A percentile compares a stretch with the other conserved stretches of the same genome.
Evolutionary conservation across 495 filamentous ascomycete genomes (phyloP).

Genomic region (Aspergillus conjunctus): DNA sequence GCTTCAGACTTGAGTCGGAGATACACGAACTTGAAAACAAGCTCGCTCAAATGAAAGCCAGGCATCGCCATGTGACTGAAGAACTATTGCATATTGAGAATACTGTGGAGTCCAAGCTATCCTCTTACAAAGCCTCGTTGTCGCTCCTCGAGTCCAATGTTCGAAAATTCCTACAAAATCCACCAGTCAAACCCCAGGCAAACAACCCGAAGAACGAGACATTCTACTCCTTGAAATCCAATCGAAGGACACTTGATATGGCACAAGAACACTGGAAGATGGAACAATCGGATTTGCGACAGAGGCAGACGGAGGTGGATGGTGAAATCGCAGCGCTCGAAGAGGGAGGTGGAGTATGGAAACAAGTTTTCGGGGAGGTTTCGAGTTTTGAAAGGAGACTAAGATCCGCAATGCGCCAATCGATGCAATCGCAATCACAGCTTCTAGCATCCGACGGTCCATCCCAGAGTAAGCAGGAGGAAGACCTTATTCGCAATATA

Average conservation of each 20-base stretch:
- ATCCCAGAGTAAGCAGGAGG: conserved; percentile 22
- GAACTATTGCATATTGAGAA: conserved; percentile 68
- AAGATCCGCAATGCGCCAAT: conserved; percentile 54
- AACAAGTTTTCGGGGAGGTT: conserved; percentile 64
- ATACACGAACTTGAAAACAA: conserved; percentile 65
- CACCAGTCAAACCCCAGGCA: conserved; percentile 50
- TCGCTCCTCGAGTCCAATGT: conserved; percentile 58
- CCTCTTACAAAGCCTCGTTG: conserved; percentile 58
- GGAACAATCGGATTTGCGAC: conserved; percentile 60
- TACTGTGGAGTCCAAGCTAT: conserved; percentile 59
- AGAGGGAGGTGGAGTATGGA: conserved; percentile 81
- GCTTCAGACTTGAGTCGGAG: conserved; percentile 55
- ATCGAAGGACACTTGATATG: conserved; percentile 75
- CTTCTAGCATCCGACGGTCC: conserved; percentile 18
- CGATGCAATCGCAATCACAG: conserved; percentile 31
- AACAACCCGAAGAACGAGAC: conserved; percentile 28
- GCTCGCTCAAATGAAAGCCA: conserved; percentile 67
- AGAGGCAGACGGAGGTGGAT: conserved; percentile 61
- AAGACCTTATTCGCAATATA: conserved; percentile 39
- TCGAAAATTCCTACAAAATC: conserved; percentile 40
- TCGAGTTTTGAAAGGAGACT: conserved; percentile 68
- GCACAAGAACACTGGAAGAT: conserved; percentile 73
- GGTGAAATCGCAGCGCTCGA: conserved; percentile 76
- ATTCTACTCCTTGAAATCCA: conserved; percentile 60
- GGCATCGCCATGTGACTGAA: conserved; percentile 60